Conservation (phyloP, 192 early-diverging fungal genomes). For the Coemansia sp. region DNA sequence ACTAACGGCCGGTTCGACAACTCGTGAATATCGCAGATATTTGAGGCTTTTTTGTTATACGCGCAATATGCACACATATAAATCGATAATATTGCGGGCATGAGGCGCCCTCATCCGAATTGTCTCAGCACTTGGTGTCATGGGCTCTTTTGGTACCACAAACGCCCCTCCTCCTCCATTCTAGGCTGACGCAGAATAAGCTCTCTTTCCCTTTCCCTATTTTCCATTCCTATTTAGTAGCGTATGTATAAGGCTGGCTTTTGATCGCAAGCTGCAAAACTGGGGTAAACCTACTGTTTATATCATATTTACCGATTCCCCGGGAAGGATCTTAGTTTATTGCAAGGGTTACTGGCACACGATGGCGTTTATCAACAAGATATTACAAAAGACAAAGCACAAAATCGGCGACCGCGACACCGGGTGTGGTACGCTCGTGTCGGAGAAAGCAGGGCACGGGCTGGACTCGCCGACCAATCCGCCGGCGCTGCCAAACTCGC, state of each 20-base stretch:
- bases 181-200: background rate
- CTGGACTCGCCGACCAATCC: constrained; percentile 44
- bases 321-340: background rate
- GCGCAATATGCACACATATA: background rate
- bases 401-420: constrained; percentile 48
- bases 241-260: background rate
- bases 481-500: constrained; percentile 17
- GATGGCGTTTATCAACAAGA: constrained; percentile 60
- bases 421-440: background rate
- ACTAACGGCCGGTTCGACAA: constrained; percentile 6
- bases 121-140: background rate
- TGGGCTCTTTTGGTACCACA: background rate
- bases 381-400: constrained; percentile 57
- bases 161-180: background rate
- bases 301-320: background rate
- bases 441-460: constrained; percentile 19
- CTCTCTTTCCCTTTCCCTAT: constrained; percentile 1
- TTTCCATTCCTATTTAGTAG: constrained; percentile 9
- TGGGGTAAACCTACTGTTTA: background rate
- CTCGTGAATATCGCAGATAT: background rate
- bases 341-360: background rate
- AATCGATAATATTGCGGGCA: background rate
- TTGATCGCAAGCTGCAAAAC: background rate
- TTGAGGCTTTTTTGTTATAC: background rate
- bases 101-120: constrained; percentile 9